These are phyloP conservation scores for Globisporangium mamillatum DNA, from an alignment of 352 stramenopile genomes.

Conservation along the genomic window DNA sequence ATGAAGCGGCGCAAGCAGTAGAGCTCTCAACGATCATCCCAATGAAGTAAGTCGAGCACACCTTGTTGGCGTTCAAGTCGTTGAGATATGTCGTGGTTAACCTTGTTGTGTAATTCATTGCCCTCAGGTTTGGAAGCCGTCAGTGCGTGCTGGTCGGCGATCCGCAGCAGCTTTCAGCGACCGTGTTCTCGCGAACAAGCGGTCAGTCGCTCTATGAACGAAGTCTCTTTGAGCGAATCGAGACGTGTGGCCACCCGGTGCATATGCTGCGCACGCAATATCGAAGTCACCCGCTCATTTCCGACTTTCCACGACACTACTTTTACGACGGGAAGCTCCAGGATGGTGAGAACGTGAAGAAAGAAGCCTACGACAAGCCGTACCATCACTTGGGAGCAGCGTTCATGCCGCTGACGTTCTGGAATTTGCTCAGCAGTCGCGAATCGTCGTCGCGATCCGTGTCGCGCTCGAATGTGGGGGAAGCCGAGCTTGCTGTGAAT, in stretches of 20 bases:
- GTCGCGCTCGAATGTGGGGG: conserved; percentile 77
- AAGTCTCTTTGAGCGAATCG: conserved; percentile 91
- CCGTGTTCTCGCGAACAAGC: conserved; percentile 88
- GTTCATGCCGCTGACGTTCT: conserved; percentile 84
- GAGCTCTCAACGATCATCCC: conserved; percentile 87
- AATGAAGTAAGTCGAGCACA: conserved; percentile 68
- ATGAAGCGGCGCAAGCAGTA: conserved; percentile 86
- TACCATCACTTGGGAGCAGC: conserved; percentile 76
- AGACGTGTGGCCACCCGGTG: conserved; percentile 84
- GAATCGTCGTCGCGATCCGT: conserved; percentile 69
- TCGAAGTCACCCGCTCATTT: conserved; percentile 81
- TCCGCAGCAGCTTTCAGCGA: conserved; percentile 92
- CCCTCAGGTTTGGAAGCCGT: conserved; percentile 74
- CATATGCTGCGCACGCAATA: conserved; percentile 90
- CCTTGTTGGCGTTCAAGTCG: background rate
- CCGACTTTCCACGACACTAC: conserved; percentile 78
- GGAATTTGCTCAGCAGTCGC: conserved; percentile 77
- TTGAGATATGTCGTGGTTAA: conserved; percentile 1
- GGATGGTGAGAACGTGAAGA: conserved; percentile 79
- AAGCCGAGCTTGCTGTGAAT: conserved; percentile 84
- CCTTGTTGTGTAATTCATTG: background rate
- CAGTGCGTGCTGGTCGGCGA: conserved; percentile 93
- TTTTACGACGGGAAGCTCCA: conserved; percentile 86
- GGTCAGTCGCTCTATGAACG: conserved; percentile 86
- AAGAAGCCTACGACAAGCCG: conserved; percentile 55